Evolutionary conservation across 495 filamentous ascomycete genomes (phyloP).

Genomic region (Podospora sp.): DNA sequence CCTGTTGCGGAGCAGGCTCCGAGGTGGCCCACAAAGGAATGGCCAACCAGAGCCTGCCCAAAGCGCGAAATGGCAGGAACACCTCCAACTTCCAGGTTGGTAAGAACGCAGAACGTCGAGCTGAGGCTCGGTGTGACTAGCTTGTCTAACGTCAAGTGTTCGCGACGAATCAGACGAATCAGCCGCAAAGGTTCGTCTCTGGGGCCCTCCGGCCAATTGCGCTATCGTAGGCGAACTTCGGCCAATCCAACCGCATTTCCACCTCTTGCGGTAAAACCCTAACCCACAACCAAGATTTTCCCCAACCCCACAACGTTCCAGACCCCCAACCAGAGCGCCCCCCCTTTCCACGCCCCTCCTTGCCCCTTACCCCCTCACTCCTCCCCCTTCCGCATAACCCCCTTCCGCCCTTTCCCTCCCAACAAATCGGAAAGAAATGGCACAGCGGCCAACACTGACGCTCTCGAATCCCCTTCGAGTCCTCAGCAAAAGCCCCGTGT

Average conservation of each 20-base stretch:
- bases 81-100: background rate
- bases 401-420: background rate
- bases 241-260: too few relatives aligned
- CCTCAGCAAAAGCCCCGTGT: conserved; percentile 11
- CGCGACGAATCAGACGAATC: background rate
- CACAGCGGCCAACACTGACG: conserved; percentile 3
- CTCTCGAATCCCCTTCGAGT: background rate
- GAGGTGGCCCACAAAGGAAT: background rate
- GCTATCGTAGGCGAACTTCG: too few relatives aligned
- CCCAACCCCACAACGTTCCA: background rate
- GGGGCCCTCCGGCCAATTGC: too few relatives aligned
- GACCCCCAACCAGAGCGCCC: too few relatives aligned
- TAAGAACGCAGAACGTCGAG: too few relatives aligned
- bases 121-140: background rate
- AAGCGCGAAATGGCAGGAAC: background rate
- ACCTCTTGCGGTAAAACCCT: too few relatives aligned
- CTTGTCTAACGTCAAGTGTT: background rate
- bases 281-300: background rate
- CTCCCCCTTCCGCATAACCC: background rate
- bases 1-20: background rate
- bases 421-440: conserved; percentile 8
- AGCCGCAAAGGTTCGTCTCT: too few relatives aligned
- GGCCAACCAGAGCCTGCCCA: background rate
- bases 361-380: background rate
- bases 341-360: background rate